Conservation (phyloP, 1,284 basidiomycete genomes). For the Malassezia sympodialis region DNA sequence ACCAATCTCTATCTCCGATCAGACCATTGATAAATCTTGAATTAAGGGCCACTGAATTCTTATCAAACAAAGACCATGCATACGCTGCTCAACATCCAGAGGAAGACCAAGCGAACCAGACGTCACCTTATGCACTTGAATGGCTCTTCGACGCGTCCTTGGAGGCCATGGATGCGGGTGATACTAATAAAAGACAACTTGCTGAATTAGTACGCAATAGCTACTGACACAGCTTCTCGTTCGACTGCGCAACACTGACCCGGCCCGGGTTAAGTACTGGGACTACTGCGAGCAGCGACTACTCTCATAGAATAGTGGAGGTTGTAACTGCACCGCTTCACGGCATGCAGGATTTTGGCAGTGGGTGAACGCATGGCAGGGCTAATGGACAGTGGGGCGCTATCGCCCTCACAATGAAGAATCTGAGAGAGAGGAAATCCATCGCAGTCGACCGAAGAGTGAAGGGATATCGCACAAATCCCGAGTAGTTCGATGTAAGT, state of each 20-base stretch:
- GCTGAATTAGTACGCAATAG: not conserved
- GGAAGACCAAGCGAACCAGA: conserved; percentile 21
- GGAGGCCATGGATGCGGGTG: not conserved
- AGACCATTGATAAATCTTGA: not conserved
- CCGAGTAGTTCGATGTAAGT: conserved; percentile 57
- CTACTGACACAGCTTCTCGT: conserved; percentile 8
- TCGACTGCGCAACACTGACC: conserved; percentile 7
- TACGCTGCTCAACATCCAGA: conserved; percentile 20
- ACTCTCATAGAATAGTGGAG: conserved; percentile 7
- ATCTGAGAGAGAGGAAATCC: conserved; percentile 19
- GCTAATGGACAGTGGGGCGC: conserved; percentile 26
- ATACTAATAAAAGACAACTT: not conserved
- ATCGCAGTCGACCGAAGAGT: conserved; percentile 63
- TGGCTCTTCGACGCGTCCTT: conserved; percentile 19
- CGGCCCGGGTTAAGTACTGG: conserved; percentile 10
- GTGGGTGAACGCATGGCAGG: not conserved
- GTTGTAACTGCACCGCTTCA: not conserved
- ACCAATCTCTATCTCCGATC: not conserved
- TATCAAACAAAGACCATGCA: conserved; percentile 14
- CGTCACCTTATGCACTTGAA: conserved; percentile 28
- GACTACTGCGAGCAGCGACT: not conserved
- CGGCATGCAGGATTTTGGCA: conserved; percentile 42
- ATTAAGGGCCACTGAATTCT: conserved; percentile 5
- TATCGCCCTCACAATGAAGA: conserved; percentile 32
- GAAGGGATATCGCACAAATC: conserved; percentile 74